A percentile compares a stretch with the other conserved stretches of the same genome.
Conservation (phyloP, 306 rosid genomes). For the Neltuma alba region DNA sequence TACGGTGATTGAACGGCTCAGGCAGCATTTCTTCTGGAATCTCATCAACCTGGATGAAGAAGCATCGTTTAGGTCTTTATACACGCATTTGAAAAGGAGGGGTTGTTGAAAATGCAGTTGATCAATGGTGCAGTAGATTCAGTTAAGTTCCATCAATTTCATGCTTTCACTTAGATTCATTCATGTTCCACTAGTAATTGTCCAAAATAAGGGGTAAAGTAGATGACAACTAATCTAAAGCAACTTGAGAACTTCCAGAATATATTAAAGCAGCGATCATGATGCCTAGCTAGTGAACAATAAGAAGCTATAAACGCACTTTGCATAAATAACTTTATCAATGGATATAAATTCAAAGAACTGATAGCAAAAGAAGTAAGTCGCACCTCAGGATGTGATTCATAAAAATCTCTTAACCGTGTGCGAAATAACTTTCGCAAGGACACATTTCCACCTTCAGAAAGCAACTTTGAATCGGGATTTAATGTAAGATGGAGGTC, state of each 20-base stretch:
- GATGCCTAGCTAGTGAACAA: background rate
- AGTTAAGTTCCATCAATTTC: background rate
- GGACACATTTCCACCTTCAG: conserved; percentile 39
- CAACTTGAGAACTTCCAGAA: background rate
- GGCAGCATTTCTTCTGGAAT: conserved; percentile 79
- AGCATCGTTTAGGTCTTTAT: conserved; percentile 32
- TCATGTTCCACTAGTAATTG: background rate
- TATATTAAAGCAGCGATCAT: background rate
- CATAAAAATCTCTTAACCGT: conserved; percentile 49
- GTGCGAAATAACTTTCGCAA: conserved; percentile 53
- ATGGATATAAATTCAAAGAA: background rate
- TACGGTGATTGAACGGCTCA: conserved; percentile 56
- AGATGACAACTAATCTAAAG: background rate
- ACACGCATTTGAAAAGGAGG: background rate
- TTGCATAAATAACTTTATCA: background rate
- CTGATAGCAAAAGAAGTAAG: background rate
- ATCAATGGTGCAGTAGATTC: background rate
- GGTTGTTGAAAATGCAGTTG: background rate
- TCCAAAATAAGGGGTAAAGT: background rate
- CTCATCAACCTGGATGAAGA: conserved; percentile 60
- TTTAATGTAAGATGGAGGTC: conserved; percentile 68
- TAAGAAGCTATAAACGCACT: background rate
- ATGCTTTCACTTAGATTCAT: background rate
- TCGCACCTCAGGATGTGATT: conserved; percentile 72
- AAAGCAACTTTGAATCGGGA: conserved; percentile 31